Base-by-base conservation (phyloP, 1,284 basidiomycete genomes). In the Termitomyces sp. region DNA sequence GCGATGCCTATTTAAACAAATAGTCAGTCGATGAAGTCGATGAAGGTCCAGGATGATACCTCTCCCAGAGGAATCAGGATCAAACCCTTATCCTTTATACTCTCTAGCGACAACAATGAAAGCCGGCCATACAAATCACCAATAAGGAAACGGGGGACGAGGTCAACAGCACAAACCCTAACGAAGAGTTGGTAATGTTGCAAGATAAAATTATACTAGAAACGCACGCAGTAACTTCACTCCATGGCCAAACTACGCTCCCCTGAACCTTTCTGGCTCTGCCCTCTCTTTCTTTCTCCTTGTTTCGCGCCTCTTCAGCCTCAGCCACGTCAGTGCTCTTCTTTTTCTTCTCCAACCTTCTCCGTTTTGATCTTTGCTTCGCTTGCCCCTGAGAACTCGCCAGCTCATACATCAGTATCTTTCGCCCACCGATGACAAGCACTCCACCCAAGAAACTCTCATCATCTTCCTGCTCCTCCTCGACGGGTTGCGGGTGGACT, bases 51-150 rank as follows among this genome's bases (percentile, higher is more conserved):
- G 24, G 75, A 18, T 14, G 7, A 48, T 60, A 90, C 91, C 70
- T 87, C 78, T 63, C 93, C 93, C 5, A 93, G 69, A 30, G 87
- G 84, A 14, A 86, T 62, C 5, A 87, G 72, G 2, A 78, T 70
- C n/a, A 94, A 72, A 0, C 71, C 73, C 28, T 74, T 66, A 6
- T 70, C 68, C 19, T 70, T 67, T 4, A 75, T 57, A 33, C 71
- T 68, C 35, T 82, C 75, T 52, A 89, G 66, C 4, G 79, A 78
- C 14, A 95, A 68, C 58, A 90, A 72, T 0, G 81, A 79, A 10
- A 92, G 72, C 47, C 81, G 79, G 14, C 93, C 93, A 61, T 79
- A 88, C n/a, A 75, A 74, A 62, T 96, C 93, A 1, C 89, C 88
- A 11, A 95, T 68, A 14, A 96, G 65, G 52, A 84, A 80, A 35